Evolutionary conservation across 768 basidiomycete species (phyloP).

Genomic region (Pleurotus sapidus): DNA sequence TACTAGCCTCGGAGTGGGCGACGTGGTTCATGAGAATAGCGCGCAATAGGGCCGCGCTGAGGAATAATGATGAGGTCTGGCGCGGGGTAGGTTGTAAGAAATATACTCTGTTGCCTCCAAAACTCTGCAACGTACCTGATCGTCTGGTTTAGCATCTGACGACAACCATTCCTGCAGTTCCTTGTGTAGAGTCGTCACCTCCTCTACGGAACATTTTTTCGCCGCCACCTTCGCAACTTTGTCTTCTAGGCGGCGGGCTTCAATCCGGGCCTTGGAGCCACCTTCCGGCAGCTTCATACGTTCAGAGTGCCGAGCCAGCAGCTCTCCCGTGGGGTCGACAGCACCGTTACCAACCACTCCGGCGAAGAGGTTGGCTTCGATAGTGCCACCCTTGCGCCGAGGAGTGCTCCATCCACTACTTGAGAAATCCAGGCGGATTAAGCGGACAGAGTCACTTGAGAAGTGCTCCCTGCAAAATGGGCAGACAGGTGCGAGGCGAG

Average conservation of each 20-base stretch:
- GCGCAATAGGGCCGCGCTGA: conserved; percentile 76
- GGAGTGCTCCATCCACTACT: conserved; percentile 70
- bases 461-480: conserved; percentile 85
- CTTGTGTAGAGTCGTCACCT: conserved; percentile 73
- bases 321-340: conserved; percentile 32
- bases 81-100: conserved; percentile 10
- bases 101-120: not conserved
- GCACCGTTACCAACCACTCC: not conserved
- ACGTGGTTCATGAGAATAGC: conserved; percentile 83
- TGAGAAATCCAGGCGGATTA: conserved; percentile 78
- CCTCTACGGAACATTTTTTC: conserved; percentile 87
- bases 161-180: conserved; percentile 78
- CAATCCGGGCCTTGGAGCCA: conserved; percentile 40
- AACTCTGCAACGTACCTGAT: conserved; percentile 50
- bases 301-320: conserved; percentile 45
- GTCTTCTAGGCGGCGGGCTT: conserved; percentile 70
- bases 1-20: conserved; percentile 76
- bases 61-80: conserved; percentile 64
- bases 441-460: conserved; percentile 59
- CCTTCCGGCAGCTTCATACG: conserved; percentile 45
- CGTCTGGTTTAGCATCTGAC: conserved; percentile 55
- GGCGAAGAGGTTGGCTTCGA: conserved; percentile 43
- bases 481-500: conserved; percentile 70
- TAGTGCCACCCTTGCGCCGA: conserved; percentile 42
- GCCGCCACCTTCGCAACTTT: conserved; percentile 76